Evolutionary conservation across 495 filamentous ascomycete genomes (phyloP), one percentile per base, ranked within the genome.

Genomic region (Oidiodendron maius): DNA sequence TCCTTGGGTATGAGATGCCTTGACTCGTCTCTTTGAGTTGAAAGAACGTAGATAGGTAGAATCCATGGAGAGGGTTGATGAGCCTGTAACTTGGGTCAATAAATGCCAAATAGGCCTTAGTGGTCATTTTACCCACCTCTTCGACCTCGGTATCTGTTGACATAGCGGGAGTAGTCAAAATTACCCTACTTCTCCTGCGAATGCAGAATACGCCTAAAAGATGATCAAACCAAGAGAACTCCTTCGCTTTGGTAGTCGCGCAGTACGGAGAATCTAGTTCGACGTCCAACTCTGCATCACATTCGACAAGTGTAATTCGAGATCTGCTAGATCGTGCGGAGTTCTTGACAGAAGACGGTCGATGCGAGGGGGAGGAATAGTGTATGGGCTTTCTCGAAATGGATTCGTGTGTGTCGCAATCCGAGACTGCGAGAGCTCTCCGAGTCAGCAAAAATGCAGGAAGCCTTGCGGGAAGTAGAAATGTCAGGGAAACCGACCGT

Each of bases 41-140:
- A 50, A 36, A 50, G 48, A 43, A 50, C 39, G 13, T 50, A 44
- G 39, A 50, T 40, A 38, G 48, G 48, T 12, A 43, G 16, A 24
- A 44, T 21, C 39, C 39, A 50, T 24, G 48, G 48, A 22, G 28
- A 38, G 28, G 3, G 9, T 18, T 15, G 0, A 16, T 47, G 21
- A 25, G 6, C 18, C 42, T 45, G 42, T 34, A 9, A 34, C 28
- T 32, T 44, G 10, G 41, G 17, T 47, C 34, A 47, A 35, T 17
- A 22, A 38, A 3, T 34, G 6, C 26, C 34, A 10, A 2, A 32
- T 4, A 6, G 30, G 12, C 28, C 17, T 17, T 16, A 16, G 13
- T 3, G n/a, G 13, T 25, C 1, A 39, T 25, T 15, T n/a, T 10
- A 47, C 34, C 37, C 26, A 47, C 44, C 17, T 38, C 17, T 13